A percentile compares a stretch with the other conserved stretches of the same genome.
These are phyloP conservation scores for Pyricularia pennisetigena DNA, from an alignment of 2,329 filamentous ascomycete genomes.

Conservation along the genomic window DNA sequence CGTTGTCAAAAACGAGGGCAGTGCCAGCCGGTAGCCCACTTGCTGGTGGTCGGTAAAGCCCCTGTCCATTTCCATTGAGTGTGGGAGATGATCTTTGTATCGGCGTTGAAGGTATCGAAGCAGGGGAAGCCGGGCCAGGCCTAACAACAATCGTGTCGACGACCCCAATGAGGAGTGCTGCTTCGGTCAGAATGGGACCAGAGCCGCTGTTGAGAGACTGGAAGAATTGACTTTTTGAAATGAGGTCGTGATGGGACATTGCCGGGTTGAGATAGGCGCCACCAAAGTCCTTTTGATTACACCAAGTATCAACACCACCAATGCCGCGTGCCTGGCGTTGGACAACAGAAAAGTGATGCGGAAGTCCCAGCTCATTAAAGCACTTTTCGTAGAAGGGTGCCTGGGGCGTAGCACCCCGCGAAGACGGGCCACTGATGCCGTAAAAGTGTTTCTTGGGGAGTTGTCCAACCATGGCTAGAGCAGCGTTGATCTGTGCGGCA, in stretches of 20 bases:
- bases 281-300: slow-evolving; percentile 66
- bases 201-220: slow-evolving; percentile 36
- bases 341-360: slow-evolving; percentile 67
- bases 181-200: slow-evolving; percentile 58
- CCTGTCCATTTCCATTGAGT: slow-evolving; percentile 6
- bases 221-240: slow-evolving; percentile 44
- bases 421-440: slow-evolving; percentile 62
- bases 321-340: slow-evolving; percentile 46
- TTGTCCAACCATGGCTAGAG: slow-evolving; percentile 69
- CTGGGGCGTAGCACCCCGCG: slow-evolving; percentile 55
- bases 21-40: slow-evolving; percentile 35
- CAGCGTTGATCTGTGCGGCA: slow-evolving; percentile 75
- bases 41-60: background rate
- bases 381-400: slow-evolving; percentile 82
- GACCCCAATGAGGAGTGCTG: slow-evolving; percentile 68
- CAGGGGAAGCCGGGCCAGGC: slow-evolving; percentile 29
- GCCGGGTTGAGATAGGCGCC: slow-evolving; percentile 75
- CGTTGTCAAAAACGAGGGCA: slow-evolving; percentile 67
- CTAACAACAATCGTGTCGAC: slow-evolving; percentile 72
- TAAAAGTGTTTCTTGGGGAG: slow-evolving; percentile 73
- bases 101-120: slow-evolving; percentile 10
- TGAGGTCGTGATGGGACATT: slow-evolving; percentile 48
- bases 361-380: slow-evolving; percentile 75
- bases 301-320: slow-evolving; percentile 59
- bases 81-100: slow-evolving; percentile 24